Evolutionary conservation across 1,284 basidiomycete genomes (phyloP), one percentile per base, ranked within the genome.

Genomic region (Leccinum glutinopallens): DNA sequence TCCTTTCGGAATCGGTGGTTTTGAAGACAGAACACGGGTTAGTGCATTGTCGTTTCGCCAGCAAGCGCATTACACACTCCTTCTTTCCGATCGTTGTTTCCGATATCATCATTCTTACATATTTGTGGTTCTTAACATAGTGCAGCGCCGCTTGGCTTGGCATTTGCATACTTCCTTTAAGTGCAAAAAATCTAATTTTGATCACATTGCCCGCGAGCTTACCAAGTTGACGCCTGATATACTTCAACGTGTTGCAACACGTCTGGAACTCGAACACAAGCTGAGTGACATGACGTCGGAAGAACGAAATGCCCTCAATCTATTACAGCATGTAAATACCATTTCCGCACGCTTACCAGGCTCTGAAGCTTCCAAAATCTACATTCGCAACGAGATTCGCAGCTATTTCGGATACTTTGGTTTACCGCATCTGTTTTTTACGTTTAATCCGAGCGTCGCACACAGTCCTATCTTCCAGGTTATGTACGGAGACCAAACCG

Each of bases 401-500:
- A 68, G 61, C 22, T 68, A 68, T 9, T 68, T 51, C 29, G 60
- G 53, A 0, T 63, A 49, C n/a, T 69, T 69, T 60, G 65, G 63
- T 0, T 4, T 69, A 0, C 67, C 63, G 0, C 61, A 69, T 4
- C 5, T 69, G 0, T 69, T 64, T 5, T 68, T 69, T 5, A 69
- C 61, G 1, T 69, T 69, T 17, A 69, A 69, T n/a, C 65, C 63
- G 0, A 58, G 37, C 15, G 32, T 51, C 2, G 65, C 61, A 0
- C 68, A 69, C 13, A 69, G 67, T 12, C 68, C 68, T 0, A 59
- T 69, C 2, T 69, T 69, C 8, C 68, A 69, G 9, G 68, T 69
- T 0, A 69, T 69, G 61, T 69, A 39, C 56, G 59, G 65, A 4
- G 57, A 69, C 4, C 1, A 1, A 0, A 69, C 2, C 5, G 29